Base-by-base conservation (phyloP, 257 asterid species). In the Capsicum rhomboideum region DNA sequence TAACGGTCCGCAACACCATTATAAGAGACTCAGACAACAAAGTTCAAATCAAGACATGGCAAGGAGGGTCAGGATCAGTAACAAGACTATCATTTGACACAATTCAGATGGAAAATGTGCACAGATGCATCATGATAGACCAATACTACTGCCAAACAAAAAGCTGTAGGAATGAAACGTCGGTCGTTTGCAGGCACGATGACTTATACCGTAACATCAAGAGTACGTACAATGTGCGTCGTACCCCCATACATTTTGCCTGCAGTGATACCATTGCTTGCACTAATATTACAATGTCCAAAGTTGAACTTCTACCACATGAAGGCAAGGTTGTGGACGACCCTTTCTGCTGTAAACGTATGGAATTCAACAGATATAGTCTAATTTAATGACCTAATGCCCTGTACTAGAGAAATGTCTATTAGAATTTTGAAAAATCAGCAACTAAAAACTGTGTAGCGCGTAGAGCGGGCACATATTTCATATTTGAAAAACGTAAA, bases 291-390 rank as follows among this genome's bases (percentile, higher is more conserved):
- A 91, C 97, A 26, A 93, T 96, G 98, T 94, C 98, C 3, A 98
- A 96, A 18, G 99, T 96, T 34, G 37, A 34, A 34, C 37, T 2
- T 2, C 37, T 34, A 34, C 2, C 3, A 34, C 0, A 34, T 34
- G 97, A 96, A 66, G 98, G 99, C 0, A 91, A 91, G 29, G 64
- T 93, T 40, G 97, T 96, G 0, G 99, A 92, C 28, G 98, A 94
- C 46, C 98, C 99, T 4, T 96, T 94, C 88, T 96, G 98, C 46
- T 96, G 99, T 98, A 96, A 96, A 95, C 97, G 1, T 94, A 93
- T 10, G 98, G 99, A 0, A 21, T 87, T 53, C 99, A 94, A 58
- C 97, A 93, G 10, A 64, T 64, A 64, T 63, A 42, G 42, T 64
- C 71, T 63, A 28, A 26, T 63, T 63, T 28, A 63, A 1, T 63